Percentiles rank a stretch among this genome's conserved stretches.
Conservation (phyloP, 352 stramenopile species). For the Globisporangium carolinianum region DNA sequence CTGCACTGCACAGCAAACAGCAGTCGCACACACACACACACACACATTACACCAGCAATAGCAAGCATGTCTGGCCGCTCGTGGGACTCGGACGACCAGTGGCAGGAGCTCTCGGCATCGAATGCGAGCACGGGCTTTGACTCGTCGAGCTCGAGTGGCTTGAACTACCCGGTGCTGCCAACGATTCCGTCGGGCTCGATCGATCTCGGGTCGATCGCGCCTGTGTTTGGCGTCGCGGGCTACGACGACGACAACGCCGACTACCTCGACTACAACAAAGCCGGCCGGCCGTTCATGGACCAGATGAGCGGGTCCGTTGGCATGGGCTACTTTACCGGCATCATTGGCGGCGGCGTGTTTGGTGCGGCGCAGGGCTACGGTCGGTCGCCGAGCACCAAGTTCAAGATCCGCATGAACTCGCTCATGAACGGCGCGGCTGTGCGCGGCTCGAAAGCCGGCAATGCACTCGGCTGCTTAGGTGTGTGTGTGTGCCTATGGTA, state of each 20-base stretch:
- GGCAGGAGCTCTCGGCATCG: slow-evolving; percentile 54
- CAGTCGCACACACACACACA: neutral
- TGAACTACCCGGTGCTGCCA: slow-evolving; percentile 68
- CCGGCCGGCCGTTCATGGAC: slow-evolving; percentile 80
- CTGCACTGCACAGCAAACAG: no score
- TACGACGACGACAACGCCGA: slow-evolving; percentile 72
- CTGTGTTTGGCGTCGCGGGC: slow-evolving; percentile 76
- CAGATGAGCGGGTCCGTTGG: slow-evolving; percentile 75
- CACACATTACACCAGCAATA: neutral
- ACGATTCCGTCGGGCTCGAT: slow-evolving; percentile 72
- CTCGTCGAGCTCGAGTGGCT: slow-evolving; percentile 29
- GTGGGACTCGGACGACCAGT: slow-evolving; percentile 72
- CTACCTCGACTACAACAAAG: slow-evolving; percentile 84
- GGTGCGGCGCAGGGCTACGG: slow-evolving; percentile 62
- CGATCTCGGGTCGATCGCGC: slow-evolving; percentile 77
- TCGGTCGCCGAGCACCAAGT: slow-evolving; percentile 74
- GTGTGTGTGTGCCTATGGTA: slow-evolving; percentile 9
- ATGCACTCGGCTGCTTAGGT: slow-evolving; percentile 77
- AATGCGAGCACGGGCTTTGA: slow-evolving; percentile 27
- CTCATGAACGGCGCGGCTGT: slow-evolving; percentile 81
- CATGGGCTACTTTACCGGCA: slow-evolving; percentile 79
- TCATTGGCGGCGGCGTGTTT: slow-evolving; percentile 67
- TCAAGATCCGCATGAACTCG: slow-evolving; percentile 86
- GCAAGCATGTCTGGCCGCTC: slow-evolving; percentile 33
- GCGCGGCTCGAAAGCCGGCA: slow-evolving; percentile 79